phyloP scores from a whole-genome alignment of 495 filamentous ascomycete genomes.

The Podospora appendiculata region DNA sequence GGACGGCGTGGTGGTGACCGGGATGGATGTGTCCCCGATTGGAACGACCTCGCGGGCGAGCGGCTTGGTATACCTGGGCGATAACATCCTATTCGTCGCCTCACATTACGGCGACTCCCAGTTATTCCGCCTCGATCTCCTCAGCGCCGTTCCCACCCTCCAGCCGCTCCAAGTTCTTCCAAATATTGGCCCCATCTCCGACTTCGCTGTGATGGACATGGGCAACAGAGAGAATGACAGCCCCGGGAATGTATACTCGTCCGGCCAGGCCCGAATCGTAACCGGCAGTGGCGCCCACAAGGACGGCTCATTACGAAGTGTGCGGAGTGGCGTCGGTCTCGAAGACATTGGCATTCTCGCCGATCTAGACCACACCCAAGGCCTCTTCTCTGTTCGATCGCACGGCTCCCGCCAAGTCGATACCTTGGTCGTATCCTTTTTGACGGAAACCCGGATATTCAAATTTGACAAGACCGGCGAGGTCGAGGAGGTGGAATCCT shows the following conservation, averaged over 20 bases:
- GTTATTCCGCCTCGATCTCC: conserved; percentile 53
- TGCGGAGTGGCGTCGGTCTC: conserved; percentile 88
- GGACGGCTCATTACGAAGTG: conserved; percentile 78
- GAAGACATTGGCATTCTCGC: conserved; percentile 79
- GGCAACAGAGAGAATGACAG: conserved; percentile 70
- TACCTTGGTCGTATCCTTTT: conserved; percentile 69
- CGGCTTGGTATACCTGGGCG: conserved; percentile 70
- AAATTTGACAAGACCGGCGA: conserved; percentile 65
- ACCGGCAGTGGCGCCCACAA: conserved; percentile 82
- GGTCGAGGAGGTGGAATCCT: conserved; percentile 75
- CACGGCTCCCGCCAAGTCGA: conserved; percentile 44
- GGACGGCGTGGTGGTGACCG: conserved; percentile 46
- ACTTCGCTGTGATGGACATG: conserved; percentile 94
- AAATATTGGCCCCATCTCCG: conserved; percentile 85
- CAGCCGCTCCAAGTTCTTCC: conserved; percentile 67
- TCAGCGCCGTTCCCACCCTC: conserved; percentile 28
- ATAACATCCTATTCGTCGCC: conserved; percentile 71
- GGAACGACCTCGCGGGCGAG: conserved; percentile 68
- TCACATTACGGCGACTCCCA: conserved; percentile 93
- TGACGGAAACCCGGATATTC: conserved; percentile 80
- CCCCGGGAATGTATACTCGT: conserved; percentile 79
- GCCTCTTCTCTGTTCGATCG: conserved; percentile 52
- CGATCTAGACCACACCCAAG: conserved; percentile 68
- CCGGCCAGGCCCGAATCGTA: conserved; percentile 89
- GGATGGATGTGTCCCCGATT: conserved; percentile 52